Evolutionary conservation across 2,329 filamentous ascomycete genomes (phyloP).

Genomic region (Trichophyton mentagrophytes): DNA sequence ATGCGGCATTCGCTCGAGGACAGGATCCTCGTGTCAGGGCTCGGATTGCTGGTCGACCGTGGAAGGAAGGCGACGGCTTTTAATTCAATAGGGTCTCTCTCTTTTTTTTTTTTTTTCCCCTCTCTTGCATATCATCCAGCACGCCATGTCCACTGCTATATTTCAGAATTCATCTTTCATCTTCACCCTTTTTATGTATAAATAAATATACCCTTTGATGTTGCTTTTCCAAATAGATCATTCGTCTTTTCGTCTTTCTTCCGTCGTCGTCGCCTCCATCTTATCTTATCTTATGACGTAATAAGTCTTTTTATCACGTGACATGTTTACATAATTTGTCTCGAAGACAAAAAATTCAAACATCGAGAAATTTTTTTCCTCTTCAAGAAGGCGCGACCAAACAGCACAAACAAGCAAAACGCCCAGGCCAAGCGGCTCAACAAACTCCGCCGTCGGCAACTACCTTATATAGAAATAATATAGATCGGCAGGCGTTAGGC

Average conservation of each 20-base stretch:
- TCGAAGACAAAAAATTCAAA: slow-evolving; percentile 7
- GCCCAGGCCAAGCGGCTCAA: no score
- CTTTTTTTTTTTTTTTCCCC: no score
- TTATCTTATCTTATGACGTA: not conserved
- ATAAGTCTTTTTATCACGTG: not conserved
- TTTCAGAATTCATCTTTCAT: not conserved
- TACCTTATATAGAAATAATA: no score
- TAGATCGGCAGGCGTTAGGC: not conserved
- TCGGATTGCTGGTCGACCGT: slow-evolving; percentile 40
- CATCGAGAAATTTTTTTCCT: not conserved
- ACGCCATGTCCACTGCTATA: not conserved
- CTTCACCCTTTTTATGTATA: not conserved
- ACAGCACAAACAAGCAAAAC: slow-evolving; percentile 3
- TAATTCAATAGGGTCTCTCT: slow-evolving; percentile 19
- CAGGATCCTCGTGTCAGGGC: slow-evolving; percentile 41
- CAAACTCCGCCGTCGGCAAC: not conserved
- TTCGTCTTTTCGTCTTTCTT: no score
- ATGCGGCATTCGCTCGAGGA: slow-evolving; percentile 39
- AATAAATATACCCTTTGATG: no score
- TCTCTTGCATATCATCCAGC: not conserved
- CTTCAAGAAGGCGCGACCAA: slow-evolving; percentile 3
- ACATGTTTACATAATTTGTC: slow-evolving; percentile 3
- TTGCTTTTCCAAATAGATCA: no score
- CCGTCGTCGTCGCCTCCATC: no score
- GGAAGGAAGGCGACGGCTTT: slow-evolving; percentile 45